Base-by-base conservation (phyloP, 306 rosid genomes). In the Quercus variabilis region DNA sequence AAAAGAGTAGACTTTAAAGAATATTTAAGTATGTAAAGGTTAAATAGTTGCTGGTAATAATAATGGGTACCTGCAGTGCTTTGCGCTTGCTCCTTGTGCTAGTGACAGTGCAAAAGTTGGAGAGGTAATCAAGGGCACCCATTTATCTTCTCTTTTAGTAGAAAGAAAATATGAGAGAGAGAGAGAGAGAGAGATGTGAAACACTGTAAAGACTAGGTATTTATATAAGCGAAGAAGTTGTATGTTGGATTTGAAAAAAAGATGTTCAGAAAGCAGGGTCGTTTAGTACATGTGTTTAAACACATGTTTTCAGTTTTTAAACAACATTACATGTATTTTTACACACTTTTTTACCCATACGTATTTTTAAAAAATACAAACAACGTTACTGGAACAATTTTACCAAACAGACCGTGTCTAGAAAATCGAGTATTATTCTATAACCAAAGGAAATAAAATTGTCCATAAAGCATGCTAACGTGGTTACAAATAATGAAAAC, bases 121-220 rank as follows among this genome's bases (percentile, higher is more conserved):
- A 85, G 74, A 94, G 89, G 76, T 82, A 92, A 85, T 89, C 82
- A 79, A 94, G 94, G 80, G 94, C 98, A 51, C 97, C 98, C 97
- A 94, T 94, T 79, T 79, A 56, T 6, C 73, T 51, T 65, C 55
- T 69, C 77, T 71, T 78, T 75, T 41, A 46, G 65, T n/a, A 60
- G 54, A 73, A 49, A 79, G 80, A 71, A 73, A 51, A 33, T 58
- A 49, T 15, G 28, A 58, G 56, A 59, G 75, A 79, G 64, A 62
- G 52, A 72, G 69, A 28, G 72, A 63, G 20, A 58, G 75, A 35
- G 76, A 15, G 63, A 80, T 26, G 10, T 41, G 69, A 41, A 25
- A 15, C 77, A 70, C 71, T 62, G 85, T 67, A 62, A 52, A 54
- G 71, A 78, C 65, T n/a, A 11, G 59, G 83, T 75, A 85, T 79